Evolutionary conservation across 768 basidiomycete genomes (phyloP).

Genomic region (Amanita fuliginea): DNA sequence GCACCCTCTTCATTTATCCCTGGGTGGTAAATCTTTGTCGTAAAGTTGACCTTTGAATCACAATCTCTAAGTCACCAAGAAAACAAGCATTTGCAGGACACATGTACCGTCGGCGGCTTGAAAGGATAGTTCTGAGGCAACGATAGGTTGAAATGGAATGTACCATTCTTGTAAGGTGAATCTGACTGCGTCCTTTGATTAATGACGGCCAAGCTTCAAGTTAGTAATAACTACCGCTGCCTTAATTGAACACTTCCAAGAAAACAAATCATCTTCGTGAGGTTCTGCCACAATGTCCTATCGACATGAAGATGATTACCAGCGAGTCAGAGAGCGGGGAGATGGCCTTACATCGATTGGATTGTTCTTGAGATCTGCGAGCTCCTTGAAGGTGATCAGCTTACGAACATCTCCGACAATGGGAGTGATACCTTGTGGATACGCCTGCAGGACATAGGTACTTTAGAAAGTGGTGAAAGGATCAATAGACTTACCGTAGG

Average conservation of each 20-base stretch:
- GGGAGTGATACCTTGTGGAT: constrained; percentile 51
- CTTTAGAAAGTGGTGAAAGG: neutral
- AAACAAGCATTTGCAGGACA: neutral
- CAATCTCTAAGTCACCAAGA: constrained; percentile 6
- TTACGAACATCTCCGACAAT: constrained; percentile 6
- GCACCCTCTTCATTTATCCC: constrained; percentile 84
- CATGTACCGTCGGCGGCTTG: constrained; percentile 65
- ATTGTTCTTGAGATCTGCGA: constrained; percentile 44
- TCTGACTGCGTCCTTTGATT: constrained; percentile 35
- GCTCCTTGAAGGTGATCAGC: constrained; percentile 38
- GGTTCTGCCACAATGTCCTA: constrained; percentile 56
- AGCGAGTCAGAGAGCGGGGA: constrained; percentile 7
- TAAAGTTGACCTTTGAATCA: constrained; percentile 58
- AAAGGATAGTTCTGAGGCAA: constrained; percentile 80
- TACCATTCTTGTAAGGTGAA: constrained; percentile 78
- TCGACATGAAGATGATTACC: constrained; percentile 7
- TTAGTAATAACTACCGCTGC: constrained; percentile 43
- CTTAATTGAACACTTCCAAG: constrained; percentile 72
- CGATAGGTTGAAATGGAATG: constrained; percentile 61
- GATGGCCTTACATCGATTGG: constrained; percentile 46
- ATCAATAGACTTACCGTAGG: constrained; percentile 21
- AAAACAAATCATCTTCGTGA: constrained; percentile 60
- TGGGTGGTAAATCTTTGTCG: constrained; percentile 83
- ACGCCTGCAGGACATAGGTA: constrained; percentile 36
- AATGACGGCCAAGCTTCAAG: neutral